These are phyloP conservation scores for Monascus ruber DNA, from an alignment of 2,329 filamentous ascomycete genomes.

Conservation along the genomic window DNA sequence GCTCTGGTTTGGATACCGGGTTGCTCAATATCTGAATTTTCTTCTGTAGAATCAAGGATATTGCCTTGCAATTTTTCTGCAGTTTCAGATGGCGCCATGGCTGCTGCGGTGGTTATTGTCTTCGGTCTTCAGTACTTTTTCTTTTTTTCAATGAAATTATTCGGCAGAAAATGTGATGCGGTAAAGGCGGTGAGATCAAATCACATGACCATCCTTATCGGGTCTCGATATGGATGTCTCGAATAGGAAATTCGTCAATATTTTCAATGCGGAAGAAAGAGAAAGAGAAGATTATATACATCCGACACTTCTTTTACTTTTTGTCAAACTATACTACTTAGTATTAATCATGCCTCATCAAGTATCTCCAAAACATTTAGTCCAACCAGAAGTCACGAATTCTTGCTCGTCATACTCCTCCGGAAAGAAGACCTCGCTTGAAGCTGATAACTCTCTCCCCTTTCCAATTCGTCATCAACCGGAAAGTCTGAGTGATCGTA, in stretches of 20 bases:
- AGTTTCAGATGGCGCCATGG: constrained; percentile 19
- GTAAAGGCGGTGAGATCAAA: constrained; percentile 12
- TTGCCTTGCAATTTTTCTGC: constrained; percentile 1
- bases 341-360: no score
- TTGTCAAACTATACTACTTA: no score
- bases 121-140: constrained; percentile 2
- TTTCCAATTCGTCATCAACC: constrained; percentile 29
- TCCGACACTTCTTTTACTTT: no score
- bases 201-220: not conserved
- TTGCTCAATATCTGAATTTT: constrained; percentile 9
- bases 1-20: constrained; percentile 17
- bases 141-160: constrained; percentile 12
- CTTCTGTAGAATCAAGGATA: constrained; percentile 10
- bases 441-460: constrained; percentile 31
- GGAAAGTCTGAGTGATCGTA: constrained; percentile 13
- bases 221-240: no score
- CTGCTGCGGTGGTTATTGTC: constrained; percentile 5
- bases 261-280: no score
- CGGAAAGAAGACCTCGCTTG: constrained; percentile 14
- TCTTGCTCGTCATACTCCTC: constrained; percentile 16
- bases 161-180: constrained; percentile 23
- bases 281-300: no score
- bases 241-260: no score
- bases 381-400: constrained; percentile 5
- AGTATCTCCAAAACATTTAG: not conserved